Conservation (phyloP, 116 monocot genomes). For the Posidonia oceanica region DNA sequence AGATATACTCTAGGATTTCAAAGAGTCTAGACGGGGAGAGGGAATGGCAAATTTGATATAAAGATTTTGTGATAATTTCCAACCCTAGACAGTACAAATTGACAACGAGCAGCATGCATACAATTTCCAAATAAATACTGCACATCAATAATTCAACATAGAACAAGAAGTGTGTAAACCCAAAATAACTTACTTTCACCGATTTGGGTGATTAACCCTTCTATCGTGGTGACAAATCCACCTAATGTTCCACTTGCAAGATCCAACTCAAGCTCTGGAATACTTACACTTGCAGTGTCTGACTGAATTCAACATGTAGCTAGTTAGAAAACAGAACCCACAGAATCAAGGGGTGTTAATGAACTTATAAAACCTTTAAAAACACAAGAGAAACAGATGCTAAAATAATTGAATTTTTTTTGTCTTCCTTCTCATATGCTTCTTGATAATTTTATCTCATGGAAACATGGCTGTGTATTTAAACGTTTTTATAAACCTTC, state of each 20-base stretch:
- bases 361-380: background rate
- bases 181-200: slow-evolving; percentile 58
- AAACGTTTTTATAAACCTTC: too few relatives aligned
- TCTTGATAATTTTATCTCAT: too few relatives aligned
- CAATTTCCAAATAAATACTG: background rate
- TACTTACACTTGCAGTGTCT: slow-evolving; percentile 68
- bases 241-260: slow-evolving; percentile 94
- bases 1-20: too few relatives aligned
- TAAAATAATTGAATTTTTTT: too few relatives aligned
- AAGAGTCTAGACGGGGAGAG: too few relatives aligned
- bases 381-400: background rate
- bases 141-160: background rate
- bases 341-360: background rate
- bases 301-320: slow-evolving; percentile 36
- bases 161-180: background rate
- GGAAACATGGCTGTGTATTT: too few relatives aligned
- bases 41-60: too few relatives aligned
- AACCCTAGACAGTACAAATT: too few relatives aligned
- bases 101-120: too few relatives aligned
- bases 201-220: slow-evolving; percentile 90
- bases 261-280: slow-evolving; percentile 94
- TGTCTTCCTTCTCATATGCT: too few relatives aligned
- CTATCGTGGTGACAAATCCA: slow-evolving; percentile 88
- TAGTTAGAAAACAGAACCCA: background rate
- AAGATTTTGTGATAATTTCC: too few relatives aligned